Evolutionary conservation across 345 rosid species (phyloP), one percentile per base, ranked within the genome.

Genomic region (Aquilaria sinensis): DNA sequence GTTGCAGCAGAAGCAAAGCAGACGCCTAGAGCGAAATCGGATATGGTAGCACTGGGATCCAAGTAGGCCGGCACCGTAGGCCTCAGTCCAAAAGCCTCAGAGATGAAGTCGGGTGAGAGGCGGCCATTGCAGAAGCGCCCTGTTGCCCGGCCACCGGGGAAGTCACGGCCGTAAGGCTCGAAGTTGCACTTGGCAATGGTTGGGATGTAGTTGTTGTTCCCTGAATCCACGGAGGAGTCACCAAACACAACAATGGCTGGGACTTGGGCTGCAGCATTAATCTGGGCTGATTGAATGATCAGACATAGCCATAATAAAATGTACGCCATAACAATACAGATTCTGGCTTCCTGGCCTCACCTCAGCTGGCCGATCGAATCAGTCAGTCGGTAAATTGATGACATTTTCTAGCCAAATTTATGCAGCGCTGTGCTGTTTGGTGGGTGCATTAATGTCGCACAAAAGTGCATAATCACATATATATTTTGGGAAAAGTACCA

Each of bases 111-210:
- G 0, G 86, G 54, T 3, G 86, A 47, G 50, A 85, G 77, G 33
- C 83, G 73, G n/a, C 92, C 92, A 13, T 81, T 85, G 47, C 81
- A 83, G 76, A 83, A 85, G 29, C 92, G 69, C 9, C 88, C 92
- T 0, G 86, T 81, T 29, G 92, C 69, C 34, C 7, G 65, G 2
- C 84, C 81, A 0, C 83, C 83, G 1, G 64, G 74, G 10, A 81
- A 81, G 55, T 85, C 88, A 0, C 92, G 83, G 12, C 88, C 88
- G 12, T 83, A 85, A 9, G 92, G 92, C 72, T 64, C 63, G 29
- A 85, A 85, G 48, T 85, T 75, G 77, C 81, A 74, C 81, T 74
- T 75, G 1, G 80, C 77, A 43, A 83, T 34, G 0, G 92, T 83
- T 31, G 77, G 68, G 45, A 83, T 74, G 73, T 60, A 72, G 70